Evolutionary conservation across 441 rosid genomes (phyloP), one percentile per base, ranked within the genome.

Genomic region (Corymbia citriodora): DNA sequence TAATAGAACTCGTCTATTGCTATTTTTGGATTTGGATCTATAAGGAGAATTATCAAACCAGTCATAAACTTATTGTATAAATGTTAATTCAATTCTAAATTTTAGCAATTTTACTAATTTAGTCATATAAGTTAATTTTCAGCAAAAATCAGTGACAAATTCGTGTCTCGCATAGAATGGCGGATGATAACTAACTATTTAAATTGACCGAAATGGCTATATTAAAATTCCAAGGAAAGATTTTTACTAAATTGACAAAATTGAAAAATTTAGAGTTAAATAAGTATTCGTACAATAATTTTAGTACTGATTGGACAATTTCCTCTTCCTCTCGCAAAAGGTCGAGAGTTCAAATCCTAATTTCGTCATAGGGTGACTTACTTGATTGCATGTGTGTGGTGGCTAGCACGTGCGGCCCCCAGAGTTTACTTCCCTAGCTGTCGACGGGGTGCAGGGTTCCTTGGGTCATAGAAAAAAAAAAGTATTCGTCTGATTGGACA

Each of bases 111-210:
- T 55, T 55, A 17, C 21, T 18, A 16, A 31, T 31, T 68, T n/a
- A 68, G 10, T 68, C 40, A 7, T 15, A 68, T 15, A 31, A 9
- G 19, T 68, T 16, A 68, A 68, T 68, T 8, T 68, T 68, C 3
- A 33, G 17, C 9, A 9, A 6, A 68, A 68, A 68, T 68, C 17
- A 21, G 17, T n/a, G 21, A 68, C 21, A 9, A 15, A 10, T 68
- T 0, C 0, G 3, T 65, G 40, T 31, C 11, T 2, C 10, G 31
- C 11, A 2, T n/a, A 68, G 74, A 11, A 68, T 4, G 6, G 17
- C 2, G 3, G 1, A 68, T 0, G 8, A 68, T 4, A 21, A 68
- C 6, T 31, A 16, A n/a, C 23, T 0, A 2, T 16, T 2, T 16
- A 68, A 68, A 31, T 68, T 31, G 33, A 10, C 3, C 7, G 9